phyloP scores from a whole-genome alignment of 2,329 filamentous ascomycete genomes.

The Hypoxylon rubiginosum region DNA sequence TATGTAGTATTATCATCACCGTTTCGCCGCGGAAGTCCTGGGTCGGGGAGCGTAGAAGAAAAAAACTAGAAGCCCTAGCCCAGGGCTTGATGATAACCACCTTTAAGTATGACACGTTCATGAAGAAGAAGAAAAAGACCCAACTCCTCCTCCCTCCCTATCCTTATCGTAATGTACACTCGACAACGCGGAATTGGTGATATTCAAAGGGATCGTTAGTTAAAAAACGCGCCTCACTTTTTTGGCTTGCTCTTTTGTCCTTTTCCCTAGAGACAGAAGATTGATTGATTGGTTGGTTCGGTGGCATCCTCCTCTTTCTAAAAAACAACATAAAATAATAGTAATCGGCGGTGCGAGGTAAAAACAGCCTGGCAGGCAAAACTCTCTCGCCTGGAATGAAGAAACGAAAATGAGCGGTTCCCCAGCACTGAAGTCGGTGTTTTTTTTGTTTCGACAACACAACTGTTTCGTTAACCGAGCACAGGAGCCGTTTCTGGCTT shows the following conservation, averaged over 20 bases:
- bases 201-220: neutral
- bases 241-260: neutral
- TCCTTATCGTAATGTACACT: neutral
- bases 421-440: constrained; percentile 5
- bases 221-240: neutral
- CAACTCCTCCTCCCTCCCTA: neutral
- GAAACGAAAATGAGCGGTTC: constrained; percentile 7
- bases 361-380: neutral
- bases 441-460: constrained; percentile 3
- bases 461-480: constrained; percentile 12
- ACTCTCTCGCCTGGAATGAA: neutral
- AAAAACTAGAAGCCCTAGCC: too few relatives aligned
- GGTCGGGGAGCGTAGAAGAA: too few relatives aligned
- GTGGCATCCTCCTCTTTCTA: neutral
- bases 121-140: neutral
- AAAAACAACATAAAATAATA: neutral
- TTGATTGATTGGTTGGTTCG: neutral
- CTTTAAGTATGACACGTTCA: too few relatives aligned
- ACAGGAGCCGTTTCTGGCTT: constrained; percentile 38
- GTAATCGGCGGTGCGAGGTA: too few relatives aligned
- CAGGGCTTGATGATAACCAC: too few relatives aligned
- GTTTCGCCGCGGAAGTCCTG: too few relatives aligned
- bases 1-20: too few relatives aligned
- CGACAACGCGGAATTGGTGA: neutral
- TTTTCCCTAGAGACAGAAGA: neutral